Base-by-base conservation (phyloP, 2,329 filamentous ascomycete genomes). In the Talaromyces sp. region DNA sequence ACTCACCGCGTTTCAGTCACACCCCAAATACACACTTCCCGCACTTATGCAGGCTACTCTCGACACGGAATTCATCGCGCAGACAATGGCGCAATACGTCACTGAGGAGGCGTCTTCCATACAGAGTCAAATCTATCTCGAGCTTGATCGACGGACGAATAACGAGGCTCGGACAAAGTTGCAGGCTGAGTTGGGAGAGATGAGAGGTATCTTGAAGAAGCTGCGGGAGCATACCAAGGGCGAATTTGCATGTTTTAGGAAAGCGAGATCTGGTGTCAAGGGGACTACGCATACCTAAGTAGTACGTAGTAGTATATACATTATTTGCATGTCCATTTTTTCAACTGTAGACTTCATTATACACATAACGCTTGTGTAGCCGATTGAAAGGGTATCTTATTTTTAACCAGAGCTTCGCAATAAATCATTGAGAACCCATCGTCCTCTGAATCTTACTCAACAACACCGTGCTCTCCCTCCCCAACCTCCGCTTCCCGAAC, bases 41-140 rank as follows among this genome's bases (percentile, higher is more conserved):
- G 89, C 91, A 6, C 86, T 99, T 60, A 96, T 98, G 89, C 96
- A 99, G 79, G 96, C 96, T 1, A 99, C 95, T 0, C 86, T 99
- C 1, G 95, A 99, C 74, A 93, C 97, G 1, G 95, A 99, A 78
- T 98, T 99, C 74, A 89, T 98, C 65, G 92, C 93, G 0, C 95
- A 99, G 81, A 97, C 94, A 5, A 85, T 99, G 38, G 91, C 87
- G 67, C 89, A 93, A 70, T 99, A 96, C 77, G 95, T 92, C 0
- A 95, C 92, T 0, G 91, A 96, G 65, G 85, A 88, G 60, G 92
- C 93, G 2, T 88, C 88, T 7, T 88, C 93, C 74, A 84, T 91
- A 15, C 95, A 98, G 80, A 90, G 90, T 71, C 88, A 93, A 76
- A 94, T 99, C 58, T 99, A 98, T 78, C 87, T 95, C 69, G 92